Percentiles rank a stretch among this genome's conserved stretches.
Evolutionary conservation across 352 stramenopile genomes (phyloP).

Genomic region (Phytopythium aichiense): DNA sequence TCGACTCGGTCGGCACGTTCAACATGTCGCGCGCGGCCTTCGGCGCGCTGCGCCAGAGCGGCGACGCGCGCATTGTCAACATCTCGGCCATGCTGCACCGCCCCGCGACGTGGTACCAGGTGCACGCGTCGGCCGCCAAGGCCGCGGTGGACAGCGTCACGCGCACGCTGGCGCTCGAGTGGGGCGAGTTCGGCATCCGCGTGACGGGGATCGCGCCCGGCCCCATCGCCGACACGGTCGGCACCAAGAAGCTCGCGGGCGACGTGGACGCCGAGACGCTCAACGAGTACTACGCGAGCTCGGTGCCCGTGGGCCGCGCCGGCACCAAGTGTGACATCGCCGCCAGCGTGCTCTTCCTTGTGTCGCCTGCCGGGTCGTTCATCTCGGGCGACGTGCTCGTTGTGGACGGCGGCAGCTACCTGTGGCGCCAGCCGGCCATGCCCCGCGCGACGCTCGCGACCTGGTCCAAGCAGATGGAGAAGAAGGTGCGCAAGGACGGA

Average conservation of each 20-base stretch:
- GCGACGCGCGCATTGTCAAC: conserved; percentile 91
- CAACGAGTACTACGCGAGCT: conserved; percentile 39
- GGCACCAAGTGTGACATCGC: conserved; percentile 86
- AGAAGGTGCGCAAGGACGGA: conserved; percentile 45
- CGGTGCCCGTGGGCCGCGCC: conserved; percentile 71
- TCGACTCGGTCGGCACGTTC: conserved; percentile 95
- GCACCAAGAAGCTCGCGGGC: conserved; percentile 89
- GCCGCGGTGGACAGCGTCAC: conserved; percentile 94
- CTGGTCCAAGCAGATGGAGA: conserved; percentile 79
- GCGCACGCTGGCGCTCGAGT: conserved; percentile 94
- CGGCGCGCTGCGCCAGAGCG: conserved; percentile 58
- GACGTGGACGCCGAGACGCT: conserved; percentile 40
- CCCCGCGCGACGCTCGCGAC: conserved; percentile 58
- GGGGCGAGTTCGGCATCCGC: conserved; percentile 91
- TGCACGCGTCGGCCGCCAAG: conserved; percentile 94
- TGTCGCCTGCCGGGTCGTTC: conserved; percentile 70
- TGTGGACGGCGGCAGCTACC: conserved; percentile 80
- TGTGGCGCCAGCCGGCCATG: conserved; percentile 73
- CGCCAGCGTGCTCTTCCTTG: conserved; percentile 74
- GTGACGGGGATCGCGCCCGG: conserved; percentile 95
- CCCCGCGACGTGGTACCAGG: conserved; percentile 92
- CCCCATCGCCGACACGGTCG: conserved; percentile 93
- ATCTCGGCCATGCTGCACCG: conserved; percentile 94
- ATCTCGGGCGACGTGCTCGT: conserved; percentile 82
- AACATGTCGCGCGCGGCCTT: conserved; percentile 94